Percentiles rank a stretch among this genome's conserved stretches.
Conservation (phyloP, 805 yeast species). For the Myxozyma mucilagina region DNA sequence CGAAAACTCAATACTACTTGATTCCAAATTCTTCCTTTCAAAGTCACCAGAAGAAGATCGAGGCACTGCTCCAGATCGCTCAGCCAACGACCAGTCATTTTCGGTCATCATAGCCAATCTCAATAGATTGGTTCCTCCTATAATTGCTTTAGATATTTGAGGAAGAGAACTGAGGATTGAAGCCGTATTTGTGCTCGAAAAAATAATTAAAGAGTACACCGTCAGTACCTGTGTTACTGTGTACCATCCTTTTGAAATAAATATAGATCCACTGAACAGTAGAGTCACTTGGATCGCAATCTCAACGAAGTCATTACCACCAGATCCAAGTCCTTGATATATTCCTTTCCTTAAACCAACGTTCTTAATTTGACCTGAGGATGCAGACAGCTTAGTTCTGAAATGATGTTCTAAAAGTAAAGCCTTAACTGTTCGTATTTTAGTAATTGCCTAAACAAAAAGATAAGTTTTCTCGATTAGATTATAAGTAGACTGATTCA, state of each 20-base stretch:
- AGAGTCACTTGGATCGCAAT: constrained; percentile 60
- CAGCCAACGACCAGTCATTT: constrained; percentile 1
- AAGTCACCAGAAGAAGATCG: not conserved
- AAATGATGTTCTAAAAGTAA: constrained; percentile 57
- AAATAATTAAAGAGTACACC: constrained; percentile 69
- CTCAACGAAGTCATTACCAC: constrained; percentile 47
- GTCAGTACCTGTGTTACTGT: constrained; percentile 58
- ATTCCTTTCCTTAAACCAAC: constrained; percentile 35
- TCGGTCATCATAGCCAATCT: constrained; percentile 16
- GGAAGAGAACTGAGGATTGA: constrained; percentile 68
- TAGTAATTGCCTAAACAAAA: constrained; percentile 17
- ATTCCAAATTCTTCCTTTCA: not conserved
- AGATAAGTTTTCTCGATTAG: not conserved
- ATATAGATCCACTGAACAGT: constrained; percentile 73
- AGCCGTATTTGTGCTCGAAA: constrained; percentile 67
- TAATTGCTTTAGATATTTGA: constrained; percentile 72
- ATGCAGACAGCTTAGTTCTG: constrained; percentile 39
- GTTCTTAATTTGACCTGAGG: constrained; percentile 8
- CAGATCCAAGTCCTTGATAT: constrained; percentile 28
- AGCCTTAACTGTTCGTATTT: constrained; percentile 61
- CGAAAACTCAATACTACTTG: constrained; percentile 43
- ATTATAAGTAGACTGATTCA: not conserved
- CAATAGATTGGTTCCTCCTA: constrained; percentile 33
- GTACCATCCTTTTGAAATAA: constrained; percentile 64
- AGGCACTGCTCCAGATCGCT: not conserved